Conservation (phyloP, 1,284 basidiomycete genomes). For the Moniliophthora roreri region DNA sequence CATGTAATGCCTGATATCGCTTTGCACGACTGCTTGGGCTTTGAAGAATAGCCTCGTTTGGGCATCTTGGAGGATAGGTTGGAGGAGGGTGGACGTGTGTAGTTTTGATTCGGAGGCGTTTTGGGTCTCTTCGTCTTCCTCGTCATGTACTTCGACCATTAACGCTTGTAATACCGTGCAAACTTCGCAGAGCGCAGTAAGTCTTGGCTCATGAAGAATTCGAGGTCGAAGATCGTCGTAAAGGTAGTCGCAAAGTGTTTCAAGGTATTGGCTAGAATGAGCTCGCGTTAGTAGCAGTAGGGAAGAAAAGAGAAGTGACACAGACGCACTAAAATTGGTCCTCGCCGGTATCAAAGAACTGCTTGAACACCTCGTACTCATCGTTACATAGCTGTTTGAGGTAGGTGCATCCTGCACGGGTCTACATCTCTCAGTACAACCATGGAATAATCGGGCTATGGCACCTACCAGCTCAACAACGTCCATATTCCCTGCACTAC, state of each 20-base stretch:
- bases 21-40: constrained; percentile 86
- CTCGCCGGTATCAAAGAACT: constrained; percentile 86
- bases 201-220: constrained; percentile 86
- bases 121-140: constrained; percentile 26
- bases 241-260: constrained; percentile 87
- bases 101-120: constrained; percentile 1
- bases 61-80: constrained; percentile 91
- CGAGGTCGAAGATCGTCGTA: constrained; percentile 93
- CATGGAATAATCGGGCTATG: constrained; percentile 15
- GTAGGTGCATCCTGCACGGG: constrained; percentile 86
- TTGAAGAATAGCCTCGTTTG: constrained; percentile 94
- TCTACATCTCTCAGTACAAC: constrained; percentile 43
- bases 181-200: constrained; percentile 87
- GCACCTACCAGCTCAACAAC: constrained; percentile 84
- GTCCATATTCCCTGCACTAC: constrained; percentile 70
- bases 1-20: constrained; percentile 81
- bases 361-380: constrained; percentile 82
- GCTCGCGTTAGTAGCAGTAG: constrained; percentile 8
- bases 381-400: constrained; percentile 87
- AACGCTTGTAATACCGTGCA: constrained; percentile 92
- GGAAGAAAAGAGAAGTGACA: constrained; percentile 4
- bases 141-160: constrained; percentile 78
- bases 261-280: constrained; percentile 72
- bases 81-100: constrained; percentile 72
- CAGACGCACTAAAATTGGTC: constrained; percentile 81